Conservation (phyloP, 352 stramenopile genomes). For the Achlya hypogyna region DNA sequence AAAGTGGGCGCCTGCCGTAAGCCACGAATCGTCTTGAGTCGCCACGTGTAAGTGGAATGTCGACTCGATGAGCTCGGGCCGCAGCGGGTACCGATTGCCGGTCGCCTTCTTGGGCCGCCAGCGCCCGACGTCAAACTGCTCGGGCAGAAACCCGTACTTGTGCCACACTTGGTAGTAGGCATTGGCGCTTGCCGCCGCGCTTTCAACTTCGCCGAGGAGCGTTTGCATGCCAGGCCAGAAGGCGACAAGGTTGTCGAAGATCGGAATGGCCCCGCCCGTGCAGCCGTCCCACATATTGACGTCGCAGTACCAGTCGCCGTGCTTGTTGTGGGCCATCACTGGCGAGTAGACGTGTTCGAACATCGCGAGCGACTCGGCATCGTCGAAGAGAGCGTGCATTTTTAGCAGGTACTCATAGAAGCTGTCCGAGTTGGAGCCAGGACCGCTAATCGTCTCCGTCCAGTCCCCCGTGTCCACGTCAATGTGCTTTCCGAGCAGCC, state of each 20-base stretch:
- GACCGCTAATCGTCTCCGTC: conserved; percentile 67
- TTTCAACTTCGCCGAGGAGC: conserved; percentile 83
- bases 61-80: conserved; percentile 97
- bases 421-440: conserved; percentile 93
- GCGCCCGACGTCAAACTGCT: conserved; percentile 90
- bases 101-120: conserved; percentile 61
- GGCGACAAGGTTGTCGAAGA: conserved; percentile 86
- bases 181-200: conserved; percentile 85
- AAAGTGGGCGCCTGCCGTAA: conserved; percentile 62
- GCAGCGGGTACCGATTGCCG: conserved; percentile 84
- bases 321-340: conserved; percentile 57
- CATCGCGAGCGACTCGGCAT: conserved; percentile 90
- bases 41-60: conserved; percentile 93
- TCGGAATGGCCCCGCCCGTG: conserved; percentile 27
- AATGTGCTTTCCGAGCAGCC: conserved; percentile 95
- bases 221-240: conserved; percentile 97
- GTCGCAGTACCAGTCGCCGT: conserved; percentile 80
- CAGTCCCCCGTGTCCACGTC: conserved; percentile 84
- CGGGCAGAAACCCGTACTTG: conserved; percentile 92
- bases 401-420: conserved; percentile 99
- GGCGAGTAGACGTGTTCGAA: conserved; percentile 63
- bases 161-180: conserved; percentile 93
- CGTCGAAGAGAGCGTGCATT: conserved; percentile 92
- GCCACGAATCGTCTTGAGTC: conserved; percentile 75
- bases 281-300: conserved; percentile 79